These are phyloP conservation scores for Candida railenensis DNA, from an alignment of 805 yeast genomes.

Conservation along the genomic window DNA sequence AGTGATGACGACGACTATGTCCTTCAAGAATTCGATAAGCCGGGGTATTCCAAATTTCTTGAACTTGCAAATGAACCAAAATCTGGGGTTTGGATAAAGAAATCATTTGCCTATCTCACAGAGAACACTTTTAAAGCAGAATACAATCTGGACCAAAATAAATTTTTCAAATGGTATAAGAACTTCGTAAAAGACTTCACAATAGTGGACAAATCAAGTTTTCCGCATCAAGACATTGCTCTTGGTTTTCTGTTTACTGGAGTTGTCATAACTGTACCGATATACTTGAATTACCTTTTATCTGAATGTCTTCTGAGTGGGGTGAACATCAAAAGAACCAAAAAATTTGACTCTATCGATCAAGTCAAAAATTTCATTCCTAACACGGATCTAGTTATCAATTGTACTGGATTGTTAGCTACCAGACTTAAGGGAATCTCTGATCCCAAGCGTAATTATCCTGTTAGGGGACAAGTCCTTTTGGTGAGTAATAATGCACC, in stretches of 20 bases:
- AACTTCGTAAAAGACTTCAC: conserved; percentile 41
- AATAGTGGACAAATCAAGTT: conserved; percentile 29
- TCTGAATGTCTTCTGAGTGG: conserved; percentile 47
- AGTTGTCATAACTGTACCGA: conserved; percentile 57
- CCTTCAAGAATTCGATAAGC: conserved; percentile 44
- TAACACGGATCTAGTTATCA: conserved; percentile 52
- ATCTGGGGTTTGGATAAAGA: conserved; percentile 43
- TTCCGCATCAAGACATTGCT: conserved; percentile 36
- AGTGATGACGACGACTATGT: conserved; percentile 40
- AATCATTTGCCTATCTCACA: conserved; percentile 17
- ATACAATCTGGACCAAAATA: conserved; percentile 21
- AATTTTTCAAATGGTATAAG: conserved; percentile 43
- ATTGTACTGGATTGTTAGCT: conserved; percentile 57
- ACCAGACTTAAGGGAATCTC: conserved; percentile 43
- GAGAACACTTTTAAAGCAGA: conserved; percentile 9
- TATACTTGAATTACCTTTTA: conserved; percentile 54
- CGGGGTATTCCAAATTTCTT: conserved; percentile 48
- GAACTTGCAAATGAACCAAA: conserved; percentile 48
- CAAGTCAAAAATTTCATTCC: conserved; percentile 47
- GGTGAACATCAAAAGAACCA: conserved; percentile 44
- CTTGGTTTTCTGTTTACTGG: conserved; percentile 52
- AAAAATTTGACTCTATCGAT: conserved; percentile 37
- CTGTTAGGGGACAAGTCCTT: conserved; percentile 62
- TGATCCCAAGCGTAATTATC: conserved; percentile 40
- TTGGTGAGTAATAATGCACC: conserved; percentile 45